Evolutionary conservation across 2,329 filamentous ascomycete genomes (phyloP).

Genomic region (Dissoconium aciculare): DNA sequence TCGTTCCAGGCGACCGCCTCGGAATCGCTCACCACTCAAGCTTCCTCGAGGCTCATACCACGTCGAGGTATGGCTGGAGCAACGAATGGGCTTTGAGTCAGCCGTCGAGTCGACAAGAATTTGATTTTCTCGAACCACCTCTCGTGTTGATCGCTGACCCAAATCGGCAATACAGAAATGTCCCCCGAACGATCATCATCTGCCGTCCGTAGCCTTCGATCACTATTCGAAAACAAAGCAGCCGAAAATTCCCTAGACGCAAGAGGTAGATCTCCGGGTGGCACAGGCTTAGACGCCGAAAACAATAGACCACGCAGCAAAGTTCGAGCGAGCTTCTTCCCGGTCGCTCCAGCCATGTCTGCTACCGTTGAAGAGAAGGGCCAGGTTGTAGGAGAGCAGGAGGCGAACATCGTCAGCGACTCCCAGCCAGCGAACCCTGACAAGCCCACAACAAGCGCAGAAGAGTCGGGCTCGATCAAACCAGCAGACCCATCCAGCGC

Average conservation of each 20-base stretch:
- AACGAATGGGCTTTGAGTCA: no score
- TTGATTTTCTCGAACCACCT: no score
- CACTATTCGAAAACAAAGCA: constrained; percentile 34
- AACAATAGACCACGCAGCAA: constrained; percentile 27
- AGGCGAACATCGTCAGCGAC: constrained; percentile 9
- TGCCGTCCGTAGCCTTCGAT: constrained; percentile 35
- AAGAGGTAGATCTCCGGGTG: constrained; percentile 31
- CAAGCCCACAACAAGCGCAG: constrained; percentile 28
- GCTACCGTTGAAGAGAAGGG: constrained; percentile 25
- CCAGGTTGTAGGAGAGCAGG: constrained; percentile 27
- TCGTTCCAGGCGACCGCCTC: no score
- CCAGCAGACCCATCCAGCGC: constrained; percentile 27
- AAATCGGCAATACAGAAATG: constrained; percentile 37
- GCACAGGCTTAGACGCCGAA: constrained; percentile 15
- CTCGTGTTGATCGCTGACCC: no score
- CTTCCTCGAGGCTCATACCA: no score
- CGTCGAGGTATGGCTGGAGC: no score
- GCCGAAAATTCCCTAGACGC: constrained; percentile 21
- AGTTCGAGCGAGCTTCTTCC: constrained; percentile 34
- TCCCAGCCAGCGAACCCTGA: constrained; percentile 28
- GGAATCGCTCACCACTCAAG: no score
- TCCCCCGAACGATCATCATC: constrained; percentile 25
- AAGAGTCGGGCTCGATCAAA: constrained; percentile 29
- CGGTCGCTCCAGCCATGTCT: constrained; percentile 27
- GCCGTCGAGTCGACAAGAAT: no score